These are phyloP conservation scores for Ophiocordyceps camponoti-saundersi DNA, from an alignment of 2,329 filamentous ascomycete species.

Conservation along the genomic window DNA sequence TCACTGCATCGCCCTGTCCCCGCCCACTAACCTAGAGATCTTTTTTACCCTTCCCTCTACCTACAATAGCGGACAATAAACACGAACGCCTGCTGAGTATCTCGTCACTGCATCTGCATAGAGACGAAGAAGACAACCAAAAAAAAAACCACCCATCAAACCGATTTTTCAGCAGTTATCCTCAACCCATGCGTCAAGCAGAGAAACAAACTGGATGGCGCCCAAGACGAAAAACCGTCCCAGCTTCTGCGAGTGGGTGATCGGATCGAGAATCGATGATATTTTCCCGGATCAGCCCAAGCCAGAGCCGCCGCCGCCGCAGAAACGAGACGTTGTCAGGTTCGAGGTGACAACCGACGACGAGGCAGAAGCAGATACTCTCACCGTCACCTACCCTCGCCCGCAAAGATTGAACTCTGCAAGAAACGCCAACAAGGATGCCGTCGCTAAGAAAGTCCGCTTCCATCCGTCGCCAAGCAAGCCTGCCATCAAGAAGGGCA, in stretches of 20 bases:
- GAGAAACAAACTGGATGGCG: not conserved
- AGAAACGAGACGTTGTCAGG: slow-evolving; percentile 15
- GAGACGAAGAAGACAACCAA: no score
- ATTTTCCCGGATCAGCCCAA: slow-evolving; percentile 11
- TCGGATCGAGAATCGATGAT: slow-evolving; percentile 17
- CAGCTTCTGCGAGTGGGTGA: slow-evolving; percentile 23
- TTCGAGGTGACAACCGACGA: slow-evolving; percentile 32
- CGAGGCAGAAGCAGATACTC: slow-evolving; percentile 28
- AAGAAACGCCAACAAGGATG: slow-evolving; percentile 3
- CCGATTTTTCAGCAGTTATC: not conserved
- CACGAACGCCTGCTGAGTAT: no score
- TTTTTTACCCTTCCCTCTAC: no score
- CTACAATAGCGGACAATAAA: no score
- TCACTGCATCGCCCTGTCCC: no score
- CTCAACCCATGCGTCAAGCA: no score
- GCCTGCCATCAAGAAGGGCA: slow-evolving; percentile 18
- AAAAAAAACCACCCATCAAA: no score
- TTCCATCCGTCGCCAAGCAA: slow-evolving; percentile 19
- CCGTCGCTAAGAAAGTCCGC: slow-evolving; percentile 23
- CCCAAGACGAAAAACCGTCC: slow-evolving; percentile 1
- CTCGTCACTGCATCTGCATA: no score
- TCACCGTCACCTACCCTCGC: slow-evolving; percentile 31
- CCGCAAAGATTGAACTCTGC: slow-evolving; percentile 3
- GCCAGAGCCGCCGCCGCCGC: slow-evolving; percentile 8
- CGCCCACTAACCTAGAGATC: no score